These are phyloP conservation scores for Coleophoma crateriformis DNA, from an alignment of 2,329 filamentous ascomycete species.

Conservation along the genomic window DNA sequence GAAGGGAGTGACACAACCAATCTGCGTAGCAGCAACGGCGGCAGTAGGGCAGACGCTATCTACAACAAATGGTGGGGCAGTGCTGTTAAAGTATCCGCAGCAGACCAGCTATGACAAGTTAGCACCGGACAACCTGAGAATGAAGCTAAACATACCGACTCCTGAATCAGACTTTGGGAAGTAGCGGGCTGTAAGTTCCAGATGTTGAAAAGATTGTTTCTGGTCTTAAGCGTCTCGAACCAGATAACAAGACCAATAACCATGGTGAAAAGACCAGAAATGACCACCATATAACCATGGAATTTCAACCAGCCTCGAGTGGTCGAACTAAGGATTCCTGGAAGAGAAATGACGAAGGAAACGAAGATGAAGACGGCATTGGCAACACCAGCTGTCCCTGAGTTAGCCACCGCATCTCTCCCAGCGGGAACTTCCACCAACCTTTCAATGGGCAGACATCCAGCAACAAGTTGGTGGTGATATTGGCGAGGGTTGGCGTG, in stretches of 20 bases:
- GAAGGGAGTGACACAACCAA: slow-evolving; percentile 65
- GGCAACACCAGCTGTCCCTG: slow-evolving; percentile 54
- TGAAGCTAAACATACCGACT: slow-evolving; percentile 44
- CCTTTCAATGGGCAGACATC: slow-evolving; percentile 45
- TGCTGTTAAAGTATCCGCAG: slow-evolving; percentile 74
- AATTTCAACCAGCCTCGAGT: slow-evolving; percentile 65
- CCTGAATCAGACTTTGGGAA: slow-evolving; percentile 66
- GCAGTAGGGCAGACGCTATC: slow-evolving; percentile 64
- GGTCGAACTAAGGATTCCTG: slow-evolving; percentile 62
- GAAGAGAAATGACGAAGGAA: slow-evolving; percentile 64
- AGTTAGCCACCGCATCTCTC: slow-evolving; percentile 12
- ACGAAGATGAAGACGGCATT: slow-evolving; percentile 69
- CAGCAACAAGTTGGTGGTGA: slow-evolving; percentile 46
- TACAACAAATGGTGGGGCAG: slow-evolving; percentile 65
- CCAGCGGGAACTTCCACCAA: slow-evolving; percentile 24
- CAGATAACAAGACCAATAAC: slow-evolving; percentile 62
- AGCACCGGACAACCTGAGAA: background rate
- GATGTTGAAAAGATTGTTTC: slow-evolving; percentile 52
- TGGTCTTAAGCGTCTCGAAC: slow-evolving; percentile 67
- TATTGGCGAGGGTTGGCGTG: slow-evolving; percentile 38
- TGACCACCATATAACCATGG: slow-evolving; percentile 58
- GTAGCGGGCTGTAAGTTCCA: slow-evolving; percentile 52
- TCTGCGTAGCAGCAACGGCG: slow-evolving; percentile 62
- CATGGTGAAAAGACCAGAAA: slow-evolving; percentile 59
- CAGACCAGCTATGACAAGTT: slow-evolving; percentile 58